Conservation (phyloP, 2,329 filamentous ascomycete genomes). For the Aspergillus spinulosporus region DNA sequence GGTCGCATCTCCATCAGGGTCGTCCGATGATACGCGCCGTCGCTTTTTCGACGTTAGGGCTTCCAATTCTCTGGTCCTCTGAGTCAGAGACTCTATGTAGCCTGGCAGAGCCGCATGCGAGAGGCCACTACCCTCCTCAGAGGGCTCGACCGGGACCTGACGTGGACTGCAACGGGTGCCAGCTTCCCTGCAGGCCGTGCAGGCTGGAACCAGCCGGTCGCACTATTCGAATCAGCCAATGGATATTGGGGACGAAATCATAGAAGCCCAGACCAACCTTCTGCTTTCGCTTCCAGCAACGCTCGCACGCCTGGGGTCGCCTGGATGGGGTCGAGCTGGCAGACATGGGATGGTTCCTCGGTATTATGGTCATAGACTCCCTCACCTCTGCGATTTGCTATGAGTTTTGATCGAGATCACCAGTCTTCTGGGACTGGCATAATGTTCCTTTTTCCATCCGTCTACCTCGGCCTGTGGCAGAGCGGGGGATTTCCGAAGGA, state of each 20-base stretch:
- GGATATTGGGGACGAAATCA: neutral
- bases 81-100: conserved; percentile 25
- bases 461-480: neutral
- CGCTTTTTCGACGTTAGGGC: conserved; percentile 15
- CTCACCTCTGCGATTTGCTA: too few species aligned
- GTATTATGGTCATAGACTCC: neutral
- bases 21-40: neutral
- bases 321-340: neutral
- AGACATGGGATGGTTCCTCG: neutral
- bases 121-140: conserved; percentile 18
- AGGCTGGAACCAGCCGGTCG: conserved; percentile 23
- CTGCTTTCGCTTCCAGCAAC: conserved; percentile 37
- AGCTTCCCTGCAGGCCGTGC: conserved; percentile 19
- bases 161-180: conserved; percentile 17
- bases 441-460: too few species aligned
- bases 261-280: conserved; percentile 22
- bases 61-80: conserved; percentile 19
- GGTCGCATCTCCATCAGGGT: neutral
- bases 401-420: too few species aligned
- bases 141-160: conserved; percentile 18
- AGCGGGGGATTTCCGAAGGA: neutral
- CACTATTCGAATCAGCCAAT: conserved; percentile 18
- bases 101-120: conserved; percentile 25
- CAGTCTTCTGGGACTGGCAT: too few species aligned
- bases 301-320: conserved; percentile 31